Percentiles rank a stretch among this genome's conserved stretches.
Conservation (phyloP, 371 early-diverging fungal genomes). For the Rhizopus microsporus region DNA sequence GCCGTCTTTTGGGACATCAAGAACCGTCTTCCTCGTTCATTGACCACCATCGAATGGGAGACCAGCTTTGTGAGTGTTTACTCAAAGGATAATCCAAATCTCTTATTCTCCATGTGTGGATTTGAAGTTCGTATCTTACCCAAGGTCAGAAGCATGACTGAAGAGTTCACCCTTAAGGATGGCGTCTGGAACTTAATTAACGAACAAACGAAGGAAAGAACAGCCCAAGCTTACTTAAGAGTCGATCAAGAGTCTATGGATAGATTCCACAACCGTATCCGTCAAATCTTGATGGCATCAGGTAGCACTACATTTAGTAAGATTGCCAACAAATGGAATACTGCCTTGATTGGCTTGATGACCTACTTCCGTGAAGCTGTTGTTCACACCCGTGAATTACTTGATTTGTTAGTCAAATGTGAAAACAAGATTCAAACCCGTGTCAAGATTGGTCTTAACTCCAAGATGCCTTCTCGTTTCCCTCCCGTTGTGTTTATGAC, state of each 20-base stretch:
- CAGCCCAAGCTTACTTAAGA: constrained; percentile 94
- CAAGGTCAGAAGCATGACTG: constrained; percentile 82
- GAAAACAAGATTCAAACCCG: constrained; percentile 99
- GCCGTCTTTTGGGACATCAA: constrained; percentile 99
- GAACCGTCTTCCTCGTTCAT: constrained; percentile 94
- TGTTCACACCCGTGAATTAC: constrained; percentile 93
- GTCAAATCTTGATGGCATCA: constrained; percentile 97
- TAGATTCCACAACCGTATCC: constrained; percentile 93
- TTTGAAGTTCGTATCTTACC: constrained; percentile 92
- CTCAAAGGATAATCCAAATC: constrained; percentile 94
- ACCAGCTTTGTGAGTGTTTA: constrained; percentile 96
- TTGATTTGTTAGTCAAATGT: constrained; percentile 94
- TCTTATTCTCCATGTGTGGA: constrained; percentile 90
- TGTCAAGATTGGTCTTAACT: constrained; percentile 99
- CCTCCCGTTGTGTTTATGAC: constrained; percentile 94
- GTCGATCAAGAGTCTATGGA: constrained; percentile 94
- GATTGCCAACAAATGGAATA: constrained; percentile 98
- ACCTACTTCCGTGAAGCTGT: constrained; percentile 98
- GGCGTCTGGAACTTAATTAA: constrained; percentile 98
- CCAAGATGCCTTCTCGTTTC: constrained; percentile 99
- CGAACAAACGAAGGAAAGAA: constrained; percentile 95
- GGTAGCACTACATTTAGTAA: constrained; percentile 98
- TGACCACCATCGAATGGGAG: constrained; percentile 98
- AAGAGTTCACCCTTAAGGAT: constrained; percentile 91
- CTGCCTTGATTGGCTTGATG: constrained; percentile 94